Percentiles rank a stretch among this genome's conserved stretches.
phyloP scores from a whole-genome alignment of 2,329 filamentous ascomycete species.

The Aspergillus sp. region DNA sequence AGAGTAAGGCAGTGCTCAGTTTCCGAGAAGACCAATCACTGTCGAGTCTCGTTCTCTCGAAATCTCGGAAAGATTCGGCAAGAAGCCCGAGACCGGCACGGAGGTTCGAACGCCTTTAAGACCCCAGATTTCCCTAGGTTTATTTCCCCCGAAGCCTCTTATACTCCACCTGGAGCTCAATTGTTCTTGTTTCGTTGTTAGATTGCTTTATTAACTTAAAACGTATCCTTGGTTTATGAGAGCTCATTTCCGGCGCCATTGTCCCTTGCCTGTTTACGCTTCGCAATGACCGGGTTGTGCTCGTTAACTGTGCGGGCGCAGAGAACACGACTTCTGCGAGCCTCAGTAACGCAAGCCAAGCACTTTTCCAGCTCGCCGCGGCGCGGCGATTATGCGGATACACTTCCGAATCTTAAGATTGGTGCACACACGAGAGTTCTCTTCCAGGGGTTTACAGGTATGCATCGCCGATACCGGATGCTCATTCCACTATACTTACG shows the following conservation, averaged over 20 bases:
- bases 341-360: slow-evolving; percentile 11
- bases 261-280: not conserved
- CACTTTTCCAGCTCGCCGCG: slow-evolving; percentile 35
- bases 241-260: not conserved
- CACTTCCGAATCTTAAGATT: slow-evolving; percentile 66
- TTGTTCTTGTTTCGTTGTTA: not conserved
- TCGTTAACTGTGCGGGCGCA: slow-evolving; percentile 23
- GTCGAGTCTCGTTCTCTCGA: not conserved
- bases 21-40: slow-evolving; percentile 22
- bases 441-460: slow-evolving; percentile 70
- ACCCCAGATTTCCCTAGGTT: slow-evolving; percentile 10
- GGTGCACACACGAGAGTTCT: slow-evolving; percentile 66
- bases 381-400: slow-evolving; percentile 54
- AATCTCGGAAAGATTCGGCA: slow-evolving; percentile 14
- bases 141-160: not conserved
- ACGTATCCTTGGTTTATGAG: not conserved
- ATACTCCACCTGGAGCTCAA: not conserved
- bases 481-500: slow-evolving; percentile 2
- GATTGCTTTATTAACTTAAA: not conserved
- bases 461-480: slow-evolving; percentile 7
- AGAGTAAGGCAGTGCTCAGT: not conserved
- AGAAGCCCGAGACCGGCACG: slow-evolving; percentile 17
- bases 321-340: slow-evolving; percentile 5
- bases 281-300: slow-evolving; percentile 20
- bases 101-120: not conserved